phyloP scores from a whole-genome alignment of 1,139 yeast species.

The Geotrichum siamense region DNA sequence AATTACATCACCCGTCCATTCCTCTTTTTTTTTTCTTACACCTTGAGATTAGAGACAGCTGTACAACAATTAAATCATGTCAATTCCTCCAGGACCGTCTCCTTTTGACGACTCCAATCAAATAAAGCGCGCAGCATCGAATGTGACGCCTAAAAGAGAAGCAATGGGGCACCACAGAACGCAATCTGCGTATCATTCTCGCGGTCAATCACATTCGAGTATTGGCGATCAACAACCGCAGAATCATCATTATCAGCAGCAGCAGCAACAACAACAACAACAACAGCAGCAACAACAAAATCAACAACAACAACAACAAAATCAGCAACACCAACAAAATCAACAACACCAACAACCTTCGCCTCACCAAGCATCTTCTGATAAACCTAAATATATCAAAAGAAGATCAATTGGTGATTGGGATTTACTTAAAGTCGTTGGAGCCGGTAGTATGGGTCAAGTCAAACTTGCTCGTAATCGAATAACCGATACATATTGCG shows the following conservation, averaged over 20 bases:
- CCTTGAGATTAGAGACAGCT: background rate
- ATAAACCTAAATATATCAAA: constrained; percentile 31
- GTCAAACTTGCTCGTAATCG: constrained; percentile 89
- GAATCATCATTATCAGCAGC: constrained; percentile 3
- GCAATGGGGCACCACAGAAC: constrained; percentile 7
- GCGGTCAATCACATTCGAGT: constrained; percentile 10
- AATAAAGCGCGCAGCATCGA: constrained; percentile 6
- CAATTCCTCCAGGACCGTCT: constrained; percentile 5
- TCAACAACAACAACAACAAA: constrained; percentile 6
- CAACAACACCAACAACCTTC: constrained; percentile 7
- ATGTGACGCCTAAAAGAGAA: background rate
- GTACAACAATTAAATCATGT: background rate
- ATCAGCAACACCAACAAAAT: constrained; percentile 5
- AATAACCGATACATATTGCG: constrained; percentile 75
- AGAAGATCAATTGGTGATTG: constrained; percentile 92
- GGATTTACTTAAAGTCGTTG: constrained; percentile 92
- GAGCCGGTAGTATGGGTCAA: constrained; percentile 99
- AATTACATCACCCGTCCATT: too few species aligned
- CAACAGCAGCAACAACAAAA: constrained; percentile 2
- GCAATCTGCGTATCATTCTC: constrained; percentile 9
- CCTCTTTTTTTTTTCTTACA: constrained; percentile 3
- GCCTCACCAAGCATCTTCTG: background rate
- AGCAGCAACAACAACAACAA: constrained; percentile 6
- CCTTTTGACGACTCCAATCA: constrained; percentile 16
- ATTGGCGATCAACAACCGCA: constrained; percentile 3